Conservation (phyloP, 2,329 filamentous ascomycete species). For the Zopfia rhizophila region DNA sequence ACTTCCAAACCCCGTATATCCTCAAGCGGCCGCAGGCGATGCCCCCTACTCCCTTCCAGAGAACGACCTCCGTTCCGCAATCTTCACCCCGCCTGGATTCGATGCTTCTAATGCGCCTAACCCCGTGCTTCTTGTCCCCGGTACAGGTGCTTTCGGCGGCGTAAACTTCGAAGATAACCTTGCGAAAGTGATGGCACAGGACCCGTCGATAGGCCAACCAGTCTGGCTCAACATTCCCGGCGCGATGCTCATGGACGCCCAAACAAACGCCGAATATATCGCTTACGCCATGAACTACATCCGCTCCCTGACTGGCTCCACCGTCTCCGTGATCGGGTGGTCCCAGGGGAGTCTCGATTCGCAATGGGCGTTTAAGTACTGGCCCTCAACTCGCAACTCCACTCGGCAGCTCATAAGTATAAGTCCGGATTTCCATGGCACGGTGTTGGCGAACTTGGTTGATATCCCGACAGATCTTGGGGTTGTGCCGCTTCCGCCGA, state of each 20-base stretch:
- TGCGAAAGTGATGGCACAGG: slow-evolving; percentile 57
- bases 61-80: slow-evolving; percentile 59
- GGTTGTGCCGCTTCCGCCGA: slow-evolving; percentile 43
- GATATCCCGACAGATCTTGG: slow-evolving; percentile 35
- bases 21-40: slow-evolving; percentile 52
- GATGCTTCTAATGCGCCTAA: slow-evolving; percentile 54
- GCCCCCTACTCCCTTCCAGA: slow-evolving; percentile 62
- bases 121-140: slow-evolving; percentile 65
- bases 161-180: slow-evolving; percentile 60
- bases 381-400: slow-evolving; percentile 59
- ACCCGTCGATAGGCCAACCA: slow-evolving; percentile 57
- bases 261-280: slow-evolving; percentile 65
- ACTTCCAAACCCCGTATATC: slow-evolving; percentile 46
- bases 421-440: slow-evolving; percentile 65
- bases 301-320: slow-evolving; percentile 49
- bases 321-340: slow-evolving; percentile 62
- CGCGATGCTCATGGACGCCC: slow-evolving; percentile 59
- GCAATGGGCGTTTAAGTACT: slow-evolving; percentile 70
- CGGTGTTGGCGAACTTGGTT: slow-evolving; percentile 49
- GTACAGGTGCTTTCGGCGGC: slow-evolving; percentile 62
- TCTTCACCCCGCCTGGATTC: slow-evolving; percentile 63
- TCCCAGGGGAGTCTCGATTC: slow-evolving; percentile 65
- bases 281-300: slow-evolving; percentile 70
- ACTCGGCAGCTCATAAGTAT: slow-evolving; percentile 64
- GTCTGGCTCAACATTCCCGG: slow-evolving; percentile 67